Conservation (phyloP, 75 land plant genomes). For the Cryptomeria japonica region DNA sequence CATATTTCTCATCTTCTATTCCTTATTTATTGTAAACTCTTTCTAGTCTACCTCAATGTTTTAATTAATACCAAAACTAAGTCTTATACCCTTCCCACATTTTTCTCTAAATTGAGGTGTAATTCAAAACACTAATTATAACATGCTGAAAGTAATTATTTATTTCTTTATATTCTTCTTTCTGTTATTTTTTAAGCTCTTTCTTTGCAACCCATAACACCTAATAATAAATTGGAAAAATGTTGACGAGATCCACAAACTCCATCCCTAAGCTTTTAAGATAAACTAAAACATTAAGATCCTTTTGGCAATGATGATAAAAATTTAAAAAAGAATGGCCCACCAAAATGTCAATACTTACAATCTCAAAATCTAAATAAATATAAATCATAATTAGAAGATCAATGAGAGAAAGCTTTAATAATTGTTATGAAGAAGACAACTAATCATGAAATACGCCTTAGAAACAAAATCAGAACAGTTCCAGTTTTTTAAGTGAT, state of each 20-base stretch:
- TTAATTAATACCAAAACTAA: background rate
- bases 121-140: background rate
- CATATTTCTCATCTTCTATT: background rate
- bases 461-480: background rate
- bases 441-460: background rate
- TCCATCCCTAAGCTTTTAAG: background rate
- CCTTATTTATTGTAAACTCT: background rate
- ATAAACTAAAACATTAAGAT: background rate
- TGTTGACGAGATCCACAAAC: background rate
- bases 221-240: background rate
- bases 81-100: background rate
- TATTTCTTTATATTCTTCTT: background rate
- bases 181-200: background rate
- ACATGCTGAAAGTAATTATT: background rate
- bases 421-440: background rate
- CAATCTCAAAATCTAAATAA: no score
- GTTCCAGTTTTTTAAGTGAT: background rate
- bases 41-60: background rate
- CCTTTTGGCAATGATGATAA: no score
- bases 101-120: background rate
- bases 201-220: background rate
- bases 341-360: background rate
- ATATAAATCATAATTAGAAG: no score
- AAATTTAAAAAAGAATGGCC: background rate
- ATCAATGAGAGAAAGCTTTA: no score